Percentiles rank a stretch among this genome's conserved stretches.
Evolutionary conservation across 2,329 filamentous ascomycete genomes (phyloP).

Genomic region (Botrytis galanthina): DNA sequence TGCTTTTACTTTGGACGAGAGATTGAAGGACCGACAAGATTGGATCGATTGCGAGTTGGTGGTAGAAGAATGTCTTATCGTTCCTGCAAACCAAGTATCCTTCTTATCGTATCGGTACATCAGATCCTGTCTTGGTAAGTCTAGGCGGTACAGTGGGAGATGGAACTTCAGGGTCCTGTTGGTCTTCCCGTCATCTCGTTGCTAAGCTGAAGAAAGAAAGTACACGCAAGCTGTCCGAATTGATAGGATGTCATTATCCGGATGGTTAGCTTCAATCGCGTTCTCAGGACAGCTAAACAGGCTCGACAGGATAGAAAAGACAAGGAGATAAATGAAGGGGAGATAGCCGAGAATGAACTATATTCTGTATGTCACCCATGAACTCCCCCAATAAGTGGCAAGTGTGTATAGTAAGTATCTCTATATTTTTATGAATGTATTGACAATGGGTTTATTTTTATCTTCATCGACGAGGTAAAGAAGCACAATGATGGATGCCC

Average conservation of each 20-base stretch:
- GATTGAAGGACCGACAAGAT: background rate
- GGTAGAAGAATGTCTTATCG: constrained; percentile 5
- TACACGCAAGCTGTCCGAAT: background rate
- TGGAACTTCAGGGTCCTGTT: background rate
- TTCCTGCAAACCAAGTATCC: background rate
- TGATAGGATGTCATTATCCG: background rate
- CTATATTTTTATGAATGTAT: background rate
- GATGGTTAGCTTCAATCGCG: background rate
- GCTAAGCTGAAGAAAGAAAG: constrained; percentile 5
- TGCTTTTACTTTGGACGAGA: background rate
- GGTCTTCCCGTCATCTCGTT: background rate
- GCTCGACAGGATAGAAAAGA: background rate
- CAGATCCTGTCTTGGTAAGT: constrained; percentile 1
- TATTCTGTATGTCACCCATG: too few species aligned
- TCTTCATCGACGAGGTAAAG: background rate
- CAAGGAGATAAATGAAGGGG: constrained; percentile 2
- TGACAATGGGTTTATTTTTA: background rate
- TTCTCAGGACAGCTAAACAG: background rate
- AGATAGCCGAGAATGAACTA: constrained; percentile 4
- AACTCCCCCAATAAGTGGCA: background rate
- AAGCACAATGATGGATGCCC: background rate
- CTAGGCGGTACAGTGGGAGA: constrained; percentile 4
- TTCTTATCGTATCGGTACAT: constrained; percentile 3
- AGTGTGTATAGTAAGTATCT: background rate
- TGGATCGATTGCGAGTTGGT: constrained; percentile 2